Conservation (phyloP, 2,329 filamentous ascomycete species). For the Cadophora gregata region DNA sequence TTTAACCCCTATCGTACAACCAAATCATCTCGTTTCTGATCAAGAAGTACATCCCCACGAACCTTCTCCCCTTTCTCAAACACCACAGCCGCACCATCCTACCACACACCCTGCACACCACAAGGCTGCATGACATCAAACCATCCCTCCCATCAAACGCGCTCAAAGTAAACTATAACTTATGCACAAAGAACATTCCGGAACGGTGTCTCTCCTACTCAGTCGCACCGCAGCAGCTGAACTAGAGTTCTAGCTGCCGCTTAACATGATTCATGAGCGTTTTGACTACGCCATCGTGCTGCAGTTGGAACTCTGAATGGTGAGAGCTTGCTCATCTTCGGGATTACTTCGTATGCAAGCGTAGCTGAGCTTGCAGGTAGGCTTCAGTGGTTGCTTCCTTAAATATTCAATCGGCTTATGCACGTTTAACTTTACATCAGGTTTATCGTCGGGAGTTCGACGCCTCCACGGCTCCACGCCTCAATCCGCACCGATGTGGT, state of each 20-base stretch:
- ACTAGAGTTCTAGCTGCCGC: not conserved
- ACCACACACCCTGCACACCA: not conserved
- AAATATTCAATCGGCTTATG: not conserved
- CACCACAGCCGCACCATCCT: not conserved
- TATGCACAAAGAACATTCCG: not conserved
- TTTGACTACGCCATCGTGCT: not conserved
- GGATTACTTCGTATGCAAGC: no score
- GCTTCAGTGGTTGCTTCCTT: not conserved
- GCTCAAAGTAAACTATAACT: not conserved
- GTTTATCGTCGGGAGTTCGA: not conserved
- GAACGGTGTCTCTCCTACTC: not conserved
- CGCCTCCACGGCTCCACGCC: no score
- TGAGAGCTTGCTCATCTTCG: no score
- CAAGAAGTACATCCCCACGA: not conserved
- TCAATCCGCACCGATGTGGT: not conserved
- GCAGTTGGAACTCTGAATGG: not conserved
- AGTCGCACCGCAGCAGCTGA: not conserved
- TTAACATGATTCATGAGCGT: not conserved
- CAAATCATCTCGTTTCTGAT: no score
- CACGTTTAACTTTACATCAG: not conserved
- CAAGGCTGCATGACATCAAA: not conserved
- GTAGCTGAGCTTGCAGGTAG: no score
- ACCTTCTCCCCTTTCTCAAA: not conserved
- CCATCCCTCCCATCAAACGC: not conserved
- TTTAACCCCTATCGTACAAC: not conserved